Evolutionary conservation across 2,329 filamentous ascomycete genomes (phyloP).

Genomic region (Hypoxylon sp.): DNA sequence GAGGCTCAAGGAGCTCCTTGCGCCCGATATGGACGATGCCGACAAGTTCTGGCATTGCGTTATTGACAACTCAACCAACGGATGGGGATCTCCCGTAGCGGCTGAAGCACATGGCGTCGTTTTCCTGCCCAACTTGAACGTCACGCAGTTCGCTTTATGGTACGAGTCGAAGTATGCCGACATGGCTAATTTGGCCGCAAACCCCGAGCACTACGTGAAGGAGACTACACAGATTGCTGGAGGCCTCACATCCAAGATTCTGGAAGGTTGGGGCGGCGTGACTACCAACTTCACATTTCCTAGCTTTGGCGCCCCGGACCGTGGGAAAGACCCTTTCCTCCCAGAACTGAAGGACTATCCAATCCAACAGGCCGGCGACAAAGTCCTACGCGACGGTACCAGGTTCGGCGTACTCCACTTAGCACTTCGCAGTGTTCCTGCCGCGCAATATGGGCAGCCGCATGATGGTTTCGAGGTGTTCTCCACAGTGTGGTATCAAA

Average conservation of each 20-base stretch:
- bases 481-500: slow-evolving; percentile 37
- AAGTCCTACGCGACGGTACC: slow-evolving; percentile 35
- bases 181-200: slow-evolving; percentile 49
- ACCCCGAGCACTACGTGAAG: slow-evolving; percentile 54
- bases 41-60: slow-evolving; percentile 49
- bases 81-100: slow-evolving; percentile 46
- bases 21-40: slow-evolving; percentile 46
- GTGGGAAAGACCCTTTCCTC: slow-evolving; percentile 54
- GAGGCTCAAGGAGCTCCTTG: slow-evolving; percentile 47
- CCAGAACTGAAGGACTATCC: slow-evolving; percentile 47
- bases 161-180: slow-evolving; percentile 48
- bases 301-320: slow-evolving; percentile 50
- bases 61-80: slow-evolving; percentile 37
- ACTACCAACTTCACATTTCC: slow-evolving; percentile 57
- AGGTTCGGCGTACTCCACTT: slow-evolving; percentile 36
- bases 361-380: slow-evolving; percentile 48
- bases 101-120: slow-evolving; percentile 47
- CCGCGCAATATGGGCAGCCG: slow-evolving; percentile 27
- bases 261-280: slow-evolving; percentile 54
- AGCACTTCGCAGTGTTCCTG: slow-evolving; percentile 29
- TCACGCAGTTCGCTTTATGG: slow-evolving; percentile 48
- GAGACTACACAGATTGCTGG: slow-evolving; percentile 36
- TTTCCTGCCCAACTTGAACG: slow-evolving; percentile 51
- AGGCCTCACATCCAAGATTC: slow-evolving; percentile 47
- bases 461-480: slow-evolving; percentile 34